A percentile compares a stretch with the other conserved stretches of the same genome.
Conservation (phyloP, 192 early-diverging fungal species). For the Coemansia sp. region DNA sequence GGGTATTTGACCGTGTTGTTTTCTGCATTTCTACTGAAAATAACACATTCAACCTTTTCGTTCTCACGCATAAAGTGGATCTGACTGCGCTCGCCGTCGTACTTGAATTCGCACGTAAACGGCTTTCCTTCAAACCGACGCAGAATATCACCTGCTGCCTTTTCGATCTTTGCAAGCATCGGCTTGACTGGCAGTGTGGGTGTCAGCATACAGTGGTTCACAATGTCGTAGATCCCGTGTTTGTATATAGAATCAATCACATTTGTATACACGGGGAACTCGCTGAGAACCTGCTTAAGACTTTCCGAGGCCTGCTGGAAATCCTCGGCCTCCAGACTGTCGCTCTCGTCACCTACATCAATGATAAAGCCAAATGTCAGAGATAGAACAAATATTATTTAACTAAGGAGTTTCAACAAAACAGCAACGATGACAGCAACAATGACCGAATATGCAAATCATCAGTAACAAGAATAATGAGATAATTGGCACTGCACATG, state of each 20-base stretch:
- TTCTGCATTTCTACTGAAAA: conserved; percentile 96
- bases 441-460: neutral
- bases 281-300: conserved; percentile 67
- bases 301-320: conserved; percentile 56
- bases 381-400: neutral
- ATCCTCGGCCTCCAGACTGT: conserved; percentile 18
- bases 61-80: conserved; percentile 74
- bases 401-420: neutral
- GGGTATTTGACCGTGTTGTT: conserved; percentile 92
- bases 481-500: too few species aligned
- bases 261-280: conserved; percentile 89
- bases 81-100: conserved; percentile 96
- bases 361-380: too few species aligned
- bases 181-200: conserved; percentile 97
- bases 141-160: conserved; percentile 87
- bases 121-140: conserved; percentile 87
- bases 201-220: conserved; percentile 81
- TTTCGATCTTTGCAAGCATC: conserved; percentile 99
- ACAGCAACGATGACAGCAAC: neutral
- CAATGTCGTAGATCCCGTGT: conserved; percentile 67
- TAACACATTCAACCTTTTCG: conserved; percentile 57
- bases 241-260: conserved; percentile 86
- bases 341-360: conserved; percentile 12
- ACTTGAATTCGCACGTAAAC: conserved; percentile 99
- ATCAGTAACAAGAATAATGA: neutral